phyloP scores from a whole-genome alignment of 1,284 basidiomycete genomes.

The Puccinia novopanici region DNA sequence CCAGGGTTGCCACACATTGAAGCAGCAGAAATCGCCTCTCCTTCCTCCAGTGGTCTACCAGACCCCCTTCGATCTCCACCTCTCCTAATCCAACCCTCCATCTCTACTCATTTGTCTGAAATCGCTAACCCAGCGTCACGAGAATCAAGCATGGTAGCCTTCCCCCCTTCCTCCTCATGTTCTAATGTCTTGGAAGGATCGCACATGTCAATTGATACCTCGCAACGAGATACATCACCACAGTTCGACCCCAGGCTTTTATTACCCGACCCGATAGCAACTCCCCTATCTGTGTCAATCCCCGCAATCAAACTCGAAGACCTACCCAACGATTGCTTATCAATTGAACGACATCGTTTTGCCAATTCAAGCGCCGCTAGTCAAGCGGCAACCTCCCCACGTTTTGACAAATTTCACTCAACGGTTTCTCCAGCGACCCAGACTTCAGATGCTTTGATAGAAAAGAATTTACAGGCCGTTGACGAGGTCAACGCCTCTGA shows the following conservation, averaged over 20 bases:
- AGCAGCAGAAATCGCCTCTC: constrained; percentile 19
- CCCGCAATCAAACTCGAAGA: constrained; percentile 45
- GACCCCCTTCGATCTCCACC: constrained; percentile 48
- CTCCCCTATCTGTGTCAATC: constrained; percentile 29
- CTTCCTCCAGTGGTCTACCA: constrained; percentile 17
- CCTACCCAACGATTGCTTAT: constrained; percentile 25
- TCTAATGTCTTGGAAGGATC: constrained; percentile 27
- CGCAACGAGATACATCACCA: constrained; percentile 19
- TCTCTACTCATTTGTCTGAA: constrained; percentile 5
- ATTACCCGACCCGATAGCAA: constrained; percentile 41
- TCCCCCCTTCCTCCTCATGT: constrained; percentile 37
- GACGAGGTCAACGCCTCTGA: neutral
- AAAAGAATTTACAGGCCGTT: constrained; percentile 16
- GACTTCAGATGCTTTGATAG: constrained; percentile 19
- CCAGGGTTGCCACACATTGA: constrained; percentile 49
- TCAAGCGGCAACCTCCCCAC: constrained; percentile 41
- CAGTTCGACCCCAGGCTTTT: constrained; percentile 5
- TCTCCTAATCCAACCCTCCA: neutral
- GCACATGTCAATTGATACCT: neutral
- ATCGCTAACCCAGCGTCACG: constrained; percentile 13
- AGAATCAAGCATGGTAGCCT: constrained; percentile 37
- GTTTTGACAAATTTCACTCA: constrained; percentile 14
- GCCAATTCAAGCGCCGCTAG: constrained; percentile 30
- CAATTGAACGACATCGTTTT: constrained; percentile 14
- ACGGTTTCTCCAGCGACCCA: neutral